These are phyloP conservation scores for Psidium guajava DNA, from an alignment of 345 rosid genomes.

Conservation along the genomic window DNA sequence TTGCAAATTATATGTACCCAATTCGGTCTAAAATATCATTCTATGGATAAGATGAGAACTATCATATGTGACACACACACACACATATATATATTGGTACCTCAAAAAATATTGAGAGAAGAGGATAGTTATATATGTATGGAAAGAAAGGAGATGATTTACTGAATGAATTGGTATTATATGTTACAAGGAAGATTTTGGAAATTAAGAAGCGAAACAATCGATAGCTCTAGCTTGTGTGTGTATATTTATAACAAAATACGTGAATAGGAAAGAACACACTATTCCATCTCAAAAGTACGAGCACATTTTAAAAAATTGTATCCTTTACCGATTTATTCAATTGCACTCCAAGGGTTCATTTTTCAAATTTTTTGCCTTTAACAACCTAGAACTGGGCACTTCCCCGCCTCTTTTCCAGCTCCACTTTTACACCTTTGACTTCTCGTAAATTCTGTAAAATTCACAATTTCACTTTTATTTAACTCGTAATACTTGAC, in stretches of 20 bases:
- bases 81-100: too few relatives aligned
- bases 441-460: neutral
- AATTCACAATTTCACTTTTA: neutral
- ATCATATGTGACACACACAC: neutral
- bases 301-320: neutral
- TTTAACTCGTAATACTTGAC: neutral
- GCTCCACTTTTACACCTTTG: neutral
- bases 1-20: neutral
- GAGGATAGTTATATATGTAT: too few relatives aligned
- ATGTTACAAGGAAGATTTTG: neutral
- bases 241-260: neutral
- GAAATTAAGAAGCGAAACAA: neutral
- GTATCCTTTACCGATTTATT: neutral
- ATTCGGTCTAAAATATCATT: neutral
- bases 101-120: too few relatives aligned
- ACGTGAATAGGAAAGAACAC: neutral
- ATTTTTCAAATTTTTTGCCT: neutral
- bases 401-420: neutral
- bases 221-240: neutral
- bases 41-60: neutral
- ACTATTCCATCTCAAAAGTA: neutral
- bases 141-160: too few relatives aligned
- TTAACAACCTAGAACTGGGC: neutral
- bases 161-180: neutral
- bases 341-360: neutral